Percentiles rank a stretch among this genome's conserved stretches.
phyloP scores from a whole-genome alignment of 129 eudicot genomes.

The Oenanthe sinensis region DNA sequence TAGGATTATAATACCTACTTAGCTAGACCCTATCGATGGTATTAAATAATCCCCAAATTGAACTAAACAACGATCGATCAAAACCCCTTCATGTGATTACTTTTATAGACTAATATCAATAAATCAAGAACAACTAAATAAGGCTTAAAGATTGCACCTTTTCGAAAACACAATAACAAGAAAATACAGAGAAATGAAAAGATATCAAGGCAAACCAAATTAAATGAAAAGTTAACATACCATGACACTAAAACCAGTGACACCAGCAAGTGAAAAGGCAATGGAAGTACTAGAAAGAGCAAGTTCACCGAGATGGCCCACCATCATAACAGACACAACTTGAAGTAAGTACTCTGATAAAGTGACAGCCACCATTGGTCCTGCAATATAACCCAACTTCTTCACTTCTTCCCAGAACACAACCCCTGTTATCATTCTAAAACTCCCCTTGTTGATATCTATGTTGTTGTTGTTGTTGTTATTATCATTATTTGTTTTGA shows the following conservation, averaged over 20 bases:
- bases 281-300: slow-evolving; percentile 66
- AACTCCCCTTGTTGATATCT: background rate
- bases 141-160: too few species aligned
- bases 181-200: background rate
- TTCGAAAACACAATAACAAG: too few species aligned
- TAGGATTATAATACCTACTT: background rate
- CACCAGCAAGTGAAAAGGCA: slow-evolving; percentile 55
- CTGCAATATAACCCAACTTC: slow-evolving; percentile 49
- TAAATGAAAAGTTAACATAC: slow-evolving; percentile 14
- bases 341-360: slow-evolving; percentile 45
- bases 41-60: background rate
- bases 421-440: slow-evolving; percentile 20
- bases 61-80: background rate
- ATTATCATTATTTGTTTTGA: background rate
- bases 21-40: background rate
- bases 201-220: background rate
- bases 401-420: slow-evolving; percentile 36
- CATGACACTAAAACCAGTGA: slow-evolving; percentile 65
- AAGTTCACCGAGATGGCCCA: slow-evolving; percentile 67
- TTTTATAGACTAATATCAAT: background rate
- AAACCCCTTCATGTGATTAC: background rate
- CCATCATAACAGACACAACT: slow-evolving; percentile 55
- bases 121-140: background rate
- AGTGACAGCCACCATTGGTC: slow-evolving; percentile 67
- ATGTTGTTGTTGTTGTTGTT: background rate